Conservation (phyloP, 2,329 filamentous ascomycete genomes). For the Calonectria multiphialidica region DNA sequence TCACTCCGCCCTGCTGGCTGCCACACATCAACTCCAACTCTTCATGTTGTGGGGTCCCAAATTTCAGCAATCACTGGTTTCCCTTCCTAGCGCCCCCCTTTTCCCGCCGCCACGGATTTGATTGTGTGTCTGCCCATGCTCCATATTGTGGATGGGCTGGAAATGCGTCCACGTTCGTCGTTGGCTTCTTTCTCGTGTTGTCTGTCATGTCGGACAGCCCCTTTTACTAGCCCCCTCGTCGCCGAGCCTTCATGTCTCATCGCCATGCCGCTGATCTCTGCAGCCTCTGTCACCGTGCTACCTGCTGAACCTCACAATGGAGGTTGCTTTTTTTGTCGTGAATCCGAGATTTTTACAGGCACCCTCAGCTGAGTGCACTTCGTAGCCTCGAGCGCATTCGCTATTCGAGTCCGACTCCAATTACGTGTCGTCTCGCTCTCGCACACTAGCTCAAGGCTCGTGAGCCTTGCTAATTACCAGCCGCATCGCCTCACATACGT, state of each 20-base stretch:
- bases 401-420: not conserved
- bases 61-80: conserved; percentile 35
- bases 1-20: not conserved
- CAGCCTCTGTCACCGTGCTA: conserved; percentile 3
- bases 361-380: not conserved
- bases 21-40: conserved; percentile 29
- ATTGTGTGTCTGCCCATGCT: conserved; percentile 33
- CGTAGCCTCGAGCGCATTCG: not conserved
- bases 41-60: conserved; percentile 43
- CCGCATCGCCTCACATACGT: not conserved
- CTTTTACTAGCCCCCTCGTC: conserved; percentile 9
- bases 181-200: conserved; percentile 2
- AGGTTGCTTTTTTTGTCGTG: not conserved
- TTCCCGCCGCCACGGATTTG: conserved; percentile 34
- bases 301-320: not conserved
- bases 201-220: conserved; percentile 11
- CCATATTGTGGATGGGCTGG: conserved; percentile 28
- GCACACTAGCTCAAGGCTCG: too few relatives aligned
- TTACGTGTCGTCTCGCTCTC: not conserved
- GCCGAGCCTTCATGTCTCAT: conserved; percentile 9
- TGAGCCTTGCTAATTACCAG: not conserved
- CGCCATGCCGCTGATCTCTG: conserved; percentile 18
- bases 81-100: conserved; percentile 38
- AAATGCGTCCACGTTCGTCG: conserved; percentile 8
- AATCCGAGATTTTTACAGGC: not conserved